Percentiles rank a stretch among this genome's conserved stretches.
Conservation (phyloP, 2,329 filamentous ascomycete genomes). For the Penicillium olsonii region DNA sequence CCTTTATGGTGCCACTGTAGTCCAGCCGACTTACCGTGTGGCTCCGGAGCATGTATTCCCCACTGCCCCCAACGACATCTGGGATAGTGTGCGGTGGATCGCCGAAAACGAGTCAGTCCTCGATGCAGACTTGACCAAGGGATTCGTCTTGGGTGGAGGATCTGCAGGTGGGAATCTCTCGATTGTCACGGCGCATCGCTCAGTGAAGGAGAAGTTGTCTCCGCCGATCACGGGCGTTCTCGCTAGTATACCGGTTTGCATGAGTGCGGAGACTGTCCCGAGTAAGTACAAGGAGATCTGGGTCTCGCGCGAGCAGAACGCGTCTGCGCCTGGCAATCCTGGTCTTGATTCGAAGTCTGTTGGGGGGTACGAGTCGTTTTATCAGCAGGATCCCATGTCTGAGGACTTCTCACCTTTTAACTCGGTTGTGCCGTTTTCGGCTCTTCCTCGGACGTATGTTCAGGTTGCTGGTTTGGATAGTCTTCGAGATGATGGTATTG, state of each 20-base stretch:
- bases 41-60: constrained; percentile 53
- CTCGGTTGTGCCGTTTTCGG: neutral
- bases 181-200: constrained; percentile 41
- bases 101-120: constrained; percentile 42
- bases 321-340: constrained; percentile 4
- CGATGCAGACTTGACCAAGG: constrained; percentile 44
- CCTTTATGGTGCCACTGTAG: constrained; percentile 20
- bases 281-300: constrained; percentile 43
- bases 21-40: constrained; percentile 35
- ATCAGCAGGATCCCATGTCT: constrained; percentile 16
- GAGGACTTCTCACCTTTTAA: constrained; percentile 13
- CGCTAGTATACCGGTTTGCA: constrained; percentile 44
- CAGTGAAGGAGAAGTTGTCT: constrained; percentile 43
- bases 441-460: constrained; percentile 42
- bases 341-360: constrained; percentile 30
- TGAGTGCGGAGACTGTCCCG: constrained; percentile 33
- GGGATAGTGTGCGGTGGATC: constrained; percentile 50
- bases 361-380: constrained; percentile 21
- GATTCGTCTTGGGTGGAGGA: constrained; percentile 53
- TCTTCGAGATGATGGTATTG: constrained; percentile 54
- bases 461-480: constrained; percentile 55
- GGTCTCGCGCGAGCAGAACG: constrained; percentile 47
- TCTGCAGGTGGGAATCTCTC: constrained; percentile 50
- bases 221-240: constrained; percentile 52
- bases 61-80: constrained; percentile 45